Percentiles rank a stretch among this genome's conserved stretches.
Conservation (phyloP, 2,329 filamentous ascomycete genomes). For the Pseudogymnoascus sp. region DNA sequence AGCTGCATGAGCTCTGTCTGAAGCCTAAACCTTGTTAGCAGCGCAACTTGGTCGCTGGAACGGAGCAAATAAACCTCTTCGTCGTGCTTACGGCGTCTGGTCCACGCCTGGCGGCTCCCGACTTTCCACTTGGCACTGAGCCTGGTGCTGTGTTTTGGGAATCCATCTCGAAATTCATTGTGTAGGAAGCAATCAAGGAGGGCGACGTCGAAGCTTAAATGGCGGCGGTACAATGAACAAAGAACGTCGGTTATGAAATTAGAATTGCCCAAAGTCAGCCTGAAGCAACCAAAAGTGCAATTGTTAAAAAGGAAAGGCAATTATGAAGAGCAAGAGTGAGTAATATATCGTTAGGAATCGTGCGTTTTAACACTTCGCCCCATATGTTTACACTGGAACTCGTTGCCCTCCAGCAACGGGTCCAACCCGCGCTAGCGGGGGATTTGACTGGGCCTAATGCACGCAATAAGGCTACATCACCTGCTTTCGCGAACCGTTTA, state of each 20-base stretch:
- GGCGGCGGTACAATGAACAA: neutral
- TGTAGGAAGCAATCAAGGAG: neutral
- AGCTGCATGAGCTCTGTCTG: conserved; percentile 98
- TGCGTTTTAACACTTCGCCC: neutral
- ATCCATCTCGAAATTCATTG: conserved; percentile 43
- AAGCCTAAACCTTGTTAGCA: conserved; percentile 49
- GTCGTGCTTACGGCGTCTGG: conserved; percentile 67
- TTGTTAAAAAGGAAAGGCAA: neutral
- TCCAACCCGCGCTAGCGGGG: neutral
- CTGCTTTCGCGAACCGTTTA: conserved; percentile 18
- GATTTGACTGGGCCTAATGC: conserved; percentile 13
- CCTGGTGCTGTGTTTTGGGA: conserved; percentile 63
- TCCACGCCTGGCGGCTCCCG: conserved; percentile 48
- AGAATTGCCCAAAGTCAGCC: neutral
- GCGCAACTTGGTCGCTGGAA: neutral
- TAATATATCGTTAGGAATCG: conserved; percentile 5
- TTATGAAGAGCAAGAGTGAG: neutral
- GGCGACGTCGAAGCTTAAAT: neutral
- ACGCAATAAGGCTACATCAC: conserved; percentile 17
- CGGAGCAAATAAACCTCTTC: conserved; percentile 54
- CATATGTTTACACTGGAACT: conserved; percentile 1
- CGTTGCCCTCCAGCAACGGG: neutral
- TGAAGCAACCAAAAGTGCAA: neutral
- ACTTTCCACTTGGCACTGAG: conserved; percentile 45
- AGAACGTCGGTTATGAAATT: neutral